Evolutionary conservation across 345 rosid genomes (phyloP).

Genomic region (Streptanthus diversifolius): DNA sequence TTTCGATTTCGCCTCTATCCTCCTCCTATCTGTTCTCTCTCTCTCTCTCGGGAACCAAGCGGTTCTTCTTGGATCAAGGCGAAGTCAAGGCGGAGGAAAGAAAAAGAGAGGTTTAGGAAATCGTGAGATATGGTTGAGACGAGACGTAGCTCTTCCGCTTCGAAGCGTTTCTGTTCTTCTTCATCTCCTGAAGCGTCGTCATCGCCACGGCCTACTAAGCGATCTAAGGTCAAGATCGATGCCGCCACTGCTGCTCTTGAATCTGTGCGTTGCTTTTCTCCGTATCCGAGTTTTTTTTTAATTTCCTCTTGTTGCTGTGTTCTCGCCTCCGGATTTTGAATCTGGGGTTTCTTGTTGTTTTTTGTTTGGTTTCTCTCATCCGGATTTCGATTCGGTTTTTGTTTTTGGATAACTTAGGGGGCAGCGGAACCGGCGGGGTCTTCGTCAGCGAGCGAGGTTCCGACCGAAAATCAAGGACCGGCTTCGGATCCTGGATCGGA

Average conservation of each 20-base stretch:
- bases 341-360: conserved; percentile 13
- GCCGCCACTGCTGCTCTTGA: neutral
- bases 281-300: neutral
- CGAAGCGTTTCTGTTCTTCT: conserved; percentile 73
- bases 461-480: conserved; percentile 38
- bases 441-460: conserved; percentile 49
- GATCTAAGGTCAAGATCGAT: conserved; percentile 62
- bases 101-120: conserved; percentile 7
- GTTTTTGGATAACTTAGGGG: conserved; percentile 40
- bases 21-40: conserved; percentile 14
- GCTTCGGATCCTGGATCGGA: conserved; percentile 53
- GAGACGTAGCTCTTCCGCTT: conserved; percentile 79
- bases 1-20: conserved; percentile 17
- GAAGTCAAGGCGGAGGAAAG: conserved; percentile 22
- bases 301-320: neutral
- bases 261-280: neutral
- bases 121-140: conserved; percentile 78
- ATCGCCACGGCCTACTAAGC: conserved; percentile 52
- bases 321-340: conserved; percentile 9
- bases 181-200: conserved; percentile 42
- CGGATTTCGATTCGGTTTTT: conserved; percentile 21
- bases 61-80: conserved; percentile 50
- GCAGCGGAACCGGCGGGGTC: conserved; percentile 50
- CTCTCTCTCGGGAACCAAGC: conserved; percentile 18
- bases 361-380: neutral